A percentile compares a stretch with the other conserved stretches of the same genome.
phyloP scores from a whole-genome alignment of 73 alveolate genomes.

The Symbiodinium pilosum region DNA sequence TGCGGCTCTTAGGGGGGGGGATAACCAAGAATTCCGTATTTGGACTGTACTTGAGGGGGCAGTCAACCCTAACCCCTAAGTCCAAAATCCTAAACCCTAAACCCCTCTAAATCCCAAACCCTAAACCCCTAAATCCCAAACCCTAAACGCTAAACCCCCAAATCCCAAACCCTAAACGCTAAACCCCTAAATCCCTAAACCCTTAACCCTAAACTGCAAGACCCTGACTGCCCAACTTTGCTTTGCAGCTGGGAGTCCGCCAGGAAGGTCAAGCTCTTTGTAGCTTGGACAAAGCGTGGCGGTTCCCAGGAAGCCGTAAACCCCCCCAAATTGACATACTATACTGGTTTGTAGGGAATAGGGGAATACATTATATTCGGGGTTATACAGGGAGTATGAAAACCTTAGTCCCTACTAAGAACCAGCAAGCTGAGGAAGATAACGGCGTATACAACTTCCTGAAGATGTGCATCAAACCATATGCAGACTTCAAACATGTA shows the following conservation, averaged over 20 bases:
- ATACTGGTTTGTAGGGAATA: not conserved
- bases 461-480: no score
- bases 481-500: no score
- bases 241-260: slow-evolving; percentile 14
- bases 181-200: not conserved
- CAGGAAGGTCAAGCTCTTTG: not conserved
- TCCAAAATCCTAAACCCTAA: not conserved
- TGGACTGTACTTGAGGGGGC: not conserved
- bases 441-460: no score
- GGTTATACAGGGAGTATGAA: not conserved
- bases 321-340: no score
- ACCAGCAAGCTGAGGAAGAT: not conserved
- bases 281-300: not conserved
- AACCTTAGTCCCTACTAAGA: not conserved
- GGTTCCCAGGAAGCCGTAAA: not conserved
- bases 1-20: no score
- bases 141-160: not conserved
- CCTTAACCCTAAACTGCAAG: not conserved
- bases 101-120: not conserved
- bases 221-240: not conserved
- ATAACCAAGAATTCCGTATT: no score
- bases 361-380: not conserved
- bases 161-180: not conserved
- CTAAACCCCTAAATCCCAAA: not conserved
- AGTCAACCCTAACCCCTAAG: not conserved